Evolutionary conservation across 208 protist species (phyloP).

Genomic region (Entamoeba moshkovskii): DNA sequence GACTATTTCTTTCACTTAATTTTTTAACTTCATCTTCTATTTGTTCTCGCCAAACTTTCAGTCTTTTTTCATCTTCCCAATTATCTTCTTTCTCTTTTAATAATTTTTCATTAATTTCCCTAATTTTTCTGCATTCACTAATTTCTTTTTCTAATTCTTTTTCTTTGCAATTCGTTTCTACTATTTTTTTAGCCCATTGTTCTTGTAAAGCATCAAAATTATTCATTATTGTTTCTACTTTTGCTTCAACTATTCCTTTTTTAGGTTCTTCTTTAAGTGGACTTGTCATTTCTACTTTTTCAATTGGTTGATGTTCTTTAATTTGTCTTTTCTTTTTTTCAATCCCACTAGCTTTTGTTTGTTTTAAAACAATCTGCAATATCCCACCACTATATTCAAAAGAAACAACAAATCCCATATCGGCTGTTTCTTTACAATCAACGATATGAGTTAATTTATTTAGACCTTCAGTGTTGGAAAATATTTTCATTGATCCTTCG

Average conservation of each 20-base stretch:
- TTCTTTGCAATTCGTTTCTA: not conserved
- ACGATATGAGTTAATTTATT: not conserved
- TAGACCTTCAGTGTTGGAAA: not conserved
- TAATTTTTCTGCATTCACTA: not conserved
- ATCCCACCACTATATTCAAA: not conserved
- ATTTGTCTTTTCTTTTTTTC: not conserved
- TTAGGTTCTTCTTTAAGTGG: not conserved
- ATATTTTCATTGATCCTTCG: not conserved
- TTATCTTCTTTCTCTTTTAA: not conserved
- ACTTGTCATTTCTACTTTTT: not conserved
- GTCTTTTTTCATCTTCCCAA: not conserved
- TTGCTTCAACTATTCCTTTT: not conserved
- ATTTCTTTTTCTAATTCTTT: not conserved
- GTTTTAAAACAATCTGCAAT: not conserved
- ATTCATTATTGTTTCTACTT: not conserved
- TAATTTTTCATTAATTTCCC: not conserved
- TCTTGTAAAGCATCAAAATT: not conserved
- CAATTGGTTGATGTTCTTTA: not conserved
- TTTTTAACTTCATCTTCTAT: not conserved
- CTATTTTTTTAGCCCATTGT: not conserved
- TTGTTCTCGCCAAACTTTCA: not conserved
- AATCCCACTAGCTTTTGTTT: not conserved
- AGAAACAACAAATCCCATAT: not conserved
- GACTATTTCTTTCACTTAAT: not conserved
- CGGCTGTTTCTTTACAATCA: not conserved